Percentiles rank a stretch among this genome's conserved stretches.
These are phyloP conservation scores for Colletotrichum sp. DNA, from an alignment of 2,329 filamentous ascomycete genomes.

Conservation along the genomic window DNA sequence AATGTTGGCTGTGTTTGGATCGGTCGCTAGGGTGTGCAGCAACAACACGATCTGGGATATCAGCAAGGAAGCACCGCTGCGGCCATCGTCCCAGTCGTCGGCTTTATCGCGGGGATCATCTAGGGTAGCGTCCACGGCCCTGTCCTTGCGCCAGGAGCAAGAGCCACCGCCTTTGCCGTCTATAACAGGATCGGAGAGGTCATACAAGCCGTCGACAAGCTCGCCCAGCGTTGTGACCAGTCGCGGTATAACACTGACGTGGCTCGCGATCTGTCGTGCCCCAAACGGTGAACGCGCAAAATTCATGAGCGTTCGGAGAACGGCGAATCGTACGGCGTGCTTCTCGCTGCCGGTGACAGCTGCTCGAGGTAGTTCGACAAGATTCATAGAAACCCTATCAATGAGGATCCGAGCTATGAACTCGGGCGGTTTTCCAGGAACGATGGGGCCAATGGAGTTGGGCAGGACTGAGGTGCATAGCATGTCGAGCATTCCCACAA, in stretches of 20 bases:
- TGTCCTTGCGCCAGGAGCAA: not conserved
- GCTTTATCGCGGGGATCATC: not conserved
- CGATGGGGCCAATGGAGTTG: slow-evolving; percentile 70
- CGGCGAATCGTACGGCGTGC: slow-evolving; percentile 47
- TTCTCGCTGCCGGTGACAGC: slow-evolving; percentile 41
- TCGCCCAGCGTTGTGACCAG: slow-evolving; percentile 68
- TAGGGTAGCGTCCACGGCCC: slow-evolving; percentile 9
- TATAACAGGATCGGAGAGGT: slow-evolving; percentile 31
- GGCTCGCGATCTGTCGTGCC: slow-evolving; percentile 66
- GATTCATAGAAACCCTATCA: slow-evolving; percentile 65
- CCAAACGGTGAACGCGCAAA: slow-evolving; percentile 69
- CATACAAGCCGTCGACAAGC: slow-evolving; percentile 77
- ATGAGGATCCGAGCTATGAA: slow-evolving; percentile 55
- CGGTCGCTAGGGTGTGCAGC: slow-evolving; percentile 57
- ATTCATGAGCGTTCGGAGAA: slow-evolving; percentile 59
- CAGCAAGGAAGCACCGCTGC: slow-evolving; percentile 42
- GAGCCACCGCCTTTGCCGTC: not conserved
- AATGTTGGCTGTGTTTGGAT: slow-evolving; percentile 45
- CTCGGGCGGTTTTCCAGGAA: slow-evolving; percentile 44
- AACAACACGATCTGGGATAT: slow-evolving; percentile 53
- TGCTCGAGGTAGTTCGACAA: slow-evolving; percentile 60
- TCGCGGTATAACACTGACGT: slow-evolving; percentile 73
- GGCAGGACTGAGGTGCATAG: slow-evolving; percentile 69
- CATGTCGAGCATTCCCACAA: slow-evolving; percentile 67
- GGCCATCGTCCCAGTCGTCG: slow-evolving; percentile 11